Evolutionary conservation across 2,329 filamentous ascomycete genomes (phyloP).

Genomic region (Talaromyces sp.): DNA sequence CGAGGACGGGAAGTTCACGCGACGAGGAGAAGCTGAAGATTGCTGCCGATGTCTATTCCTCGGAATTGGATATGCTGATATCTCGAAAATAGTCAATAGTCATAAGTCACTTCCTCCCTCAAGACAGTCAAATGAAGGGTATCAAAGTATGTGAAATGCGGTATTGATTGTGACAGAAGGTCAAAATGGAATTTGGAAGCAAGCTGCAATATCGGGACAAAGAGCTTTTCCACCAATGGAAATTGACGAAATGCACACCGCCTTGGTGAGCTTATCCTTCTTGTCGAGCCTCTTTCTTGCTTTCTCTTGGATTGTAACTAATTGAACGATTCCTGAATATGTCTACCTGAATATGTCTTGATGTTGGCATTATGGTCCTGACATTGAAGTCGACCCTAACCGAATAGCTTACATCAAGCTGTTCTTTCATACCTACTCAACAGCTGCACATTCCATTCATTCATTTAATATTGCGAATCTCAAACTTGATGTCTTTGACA

Average conservation of each 20-base stretch:
- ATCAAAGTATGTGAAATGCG: background rate
- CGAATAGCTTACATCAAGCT: background rate
- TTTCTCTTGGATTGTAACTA: background rate
- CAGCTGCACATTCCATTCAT: background rate
- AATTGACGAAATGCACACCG: background rate
- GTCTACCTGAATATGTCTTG: background rate
- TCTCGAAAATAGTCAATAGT: no score
- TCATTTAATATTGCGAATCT: conserved; percentile 65
- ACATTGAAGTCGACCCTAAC: background rate
- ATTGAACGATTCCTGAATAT: background rate
- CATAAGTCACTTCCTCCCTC: background rate
- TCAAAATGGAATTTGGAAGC: background rate
- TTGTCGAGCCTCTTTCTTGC: background rate
- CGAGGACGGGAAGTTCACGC: conserved; percentile 4
- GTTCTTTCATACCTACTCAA: background rate
- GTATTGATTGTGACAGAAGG: background rate
- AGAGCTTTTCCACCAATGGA: conserved; percentile 10
- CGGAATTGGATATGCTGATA: background rate
- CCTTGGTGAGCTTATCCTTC: background rate
- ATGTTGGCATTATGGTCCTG: no score
- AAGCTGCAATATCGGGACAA: conserved; percentile 1
- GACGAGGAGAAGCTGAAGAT: background rate
- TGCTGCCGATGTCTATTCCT: background rate
- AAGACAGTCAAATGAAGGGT: background rate
- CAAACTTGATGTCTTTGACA: conserved; percentile 84